These are phyloP conservation scores for Starmerella khaoyaiensis DNA, from an alignment of 805 yeast species.

Conservation along the genomic window DNA sequence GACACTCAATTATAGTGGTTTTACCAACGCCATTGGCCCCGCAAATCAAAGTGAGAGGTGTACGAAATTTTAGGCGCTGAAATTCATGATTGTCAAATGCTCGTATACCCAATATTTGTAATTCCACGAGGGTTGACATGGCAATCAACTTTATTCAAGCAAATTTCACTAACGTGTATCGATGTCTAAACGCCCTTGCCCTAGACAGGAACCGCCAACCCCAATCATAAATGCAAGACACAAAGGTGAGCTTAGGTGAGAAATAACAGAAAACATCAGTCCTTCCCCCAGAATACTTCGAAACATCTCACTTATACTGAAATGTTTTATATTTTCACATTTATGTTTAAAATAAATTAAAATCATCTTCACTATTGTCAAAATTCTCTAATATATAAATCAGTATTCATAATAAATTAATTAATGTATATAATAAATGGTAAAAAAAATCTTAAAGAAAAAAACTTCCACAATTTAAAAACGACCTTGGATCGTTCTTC, in stretches of 20 bases:
- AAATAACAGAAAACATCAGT: too few species aligned
- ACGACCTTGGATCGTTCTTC: too few species aligned
- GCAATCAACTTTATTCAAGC: too few species aligned
- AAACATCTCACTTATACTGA: not conserved
- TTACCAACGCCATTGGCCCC: slow-evolving; percentile 96
- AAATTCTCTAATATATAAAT: too few species aligned
- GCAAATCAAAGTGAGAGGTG: slow-evolving; percentile 83
- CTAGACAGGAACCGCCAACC: not conserved
- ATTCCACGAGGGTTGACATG: slow-evolving; percentile 30
- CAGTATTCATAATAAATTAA: too few species aligned
- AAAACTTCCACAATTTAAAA: too few species aligned
- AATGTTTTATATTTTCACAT: not conserved
- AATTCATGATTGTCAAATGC: slow-evolving; percentile 77
- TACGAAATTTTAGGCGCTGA: slow-evolving; percentile 79
- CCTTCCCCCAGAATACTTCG: not conserved
- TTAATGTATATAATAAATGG: too few species aligned
- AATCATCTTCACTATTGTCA: too few species aligned
- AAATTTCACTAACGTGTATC: not conserved
- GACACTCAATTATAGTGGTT: slow-evolving; percentile 89
- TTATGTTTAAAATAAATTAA: not conserved
- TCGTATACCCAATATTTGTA: slow-evolving; percentile 75
- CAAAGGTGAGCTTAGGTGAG: too few species aligned
- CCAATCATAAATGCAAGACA: too few species aligned
- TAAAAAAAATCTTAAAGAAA: too few species aligned
- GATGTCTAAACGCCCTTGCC: not conserved